Percentiles rank a stretch among this genome's conserved stretches.
Evolutionary conservation across 768 basidiomycete species (phyloP).

Genomic region (Pisolithus tinctorius): DNA sequence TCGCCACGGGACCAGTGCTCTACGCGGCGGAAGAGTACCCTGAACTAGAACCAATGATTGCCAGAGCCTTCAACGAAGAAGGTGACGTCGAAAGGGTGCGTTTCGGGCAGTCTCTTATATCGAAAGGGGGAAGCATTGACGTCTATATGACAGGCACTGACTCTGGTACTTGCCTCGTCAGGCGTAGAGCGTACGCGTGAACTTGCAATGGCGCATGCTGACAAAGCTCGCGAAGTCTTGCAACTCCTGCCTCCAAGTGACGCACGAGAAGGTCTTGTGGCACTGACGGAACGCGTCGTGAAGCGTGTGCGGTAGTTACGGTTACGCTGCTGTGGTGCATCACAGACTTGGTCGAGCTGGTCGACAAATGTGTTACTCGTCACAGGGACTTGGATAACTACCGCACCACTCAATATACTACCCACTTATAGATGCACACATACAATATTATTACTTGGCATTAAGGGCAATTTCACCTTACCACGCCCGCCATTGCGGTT

Average conservation of each 20-base stretch:
- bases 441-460: background rate
- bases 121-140: background rate
- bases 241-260: constrained; percentile 72
- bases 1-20: constrained; percentile 81
- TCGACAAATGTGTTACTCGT: background rate
- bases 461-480: too few relatives aligned
- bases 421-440: background rate
- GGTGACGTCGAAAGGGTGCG: constrained; percentile 80
- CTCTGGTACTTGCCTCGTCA: constrained; percentile 55
- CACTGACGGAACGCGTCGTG: constrained; percentile 61
- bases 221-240: constrained; percentile 68
- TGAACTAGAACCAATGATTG: constrained; percentile 68
- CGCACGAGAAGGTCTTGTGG: constrained; percentile 68
- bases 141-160: constrained; percentile 44
- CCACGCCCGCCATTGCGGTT: too few relatives aligned
- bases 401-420: background rate
- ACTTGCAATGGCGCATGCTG: constrained; percentile 70
- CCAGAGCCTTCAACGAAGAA: constrained; percentile 63
- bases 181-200: constrained; percentile 74
- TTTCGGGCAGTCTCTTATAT: background rate
- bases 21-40: constrained; percentile 85
- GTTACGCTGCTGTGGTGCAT: background rate
- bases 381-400: background rate
- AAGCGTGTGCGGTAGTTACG: constrained; percentile 44
- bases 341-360: too few relatives aligned